Evolutionary conservation across 2,329 filamentous ascomycete species (phyloP).

Genomic region (Leptoxyphium fumago): DNA sequence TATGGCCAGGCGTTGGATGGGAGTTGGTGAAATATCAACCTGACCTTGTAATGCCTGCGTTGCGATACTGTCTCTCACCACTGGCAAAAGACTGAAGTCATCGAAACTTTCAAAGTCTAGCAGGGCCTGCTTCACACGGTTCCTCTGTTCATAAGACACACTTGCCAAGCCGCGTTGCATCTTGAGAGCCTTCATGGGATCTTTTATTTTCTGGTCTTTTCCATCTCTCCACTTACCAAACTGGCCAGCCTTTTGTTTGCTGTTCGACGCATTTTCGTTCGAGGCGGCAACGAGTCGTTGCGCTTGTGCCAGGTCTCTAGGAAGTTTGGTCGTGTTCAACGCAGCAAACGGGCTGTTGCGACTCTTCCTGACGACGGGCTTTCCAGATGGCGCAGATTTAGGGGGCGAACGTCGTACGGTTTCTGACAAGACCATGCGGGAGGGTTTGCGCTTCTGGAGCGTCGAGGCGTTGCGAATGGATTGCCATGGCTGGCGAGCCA

Average conservation of each 20-base stretch:
- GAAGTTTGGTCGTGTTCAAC: conserved; percentile 39
- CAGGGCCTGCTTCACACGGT: conserved; percentile 45
- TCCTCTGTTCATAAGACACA: conserved; percentile 58
- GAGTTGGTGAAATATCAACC: conserved; percentile 65
- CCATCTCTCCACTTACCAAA: conserved; percentile 12
- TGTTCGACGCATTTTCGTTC: conserved; percentile 23
- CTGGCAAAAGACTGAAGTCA: conserved; percentile 60
- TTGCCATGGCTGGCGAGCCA: conserved; percentile 19
- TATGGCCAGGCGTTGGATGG: conserved; percentile 79
- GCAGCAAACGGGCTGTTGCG: conserved; percentile 42
- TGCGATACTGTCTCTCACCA: conserved; percentile 54
- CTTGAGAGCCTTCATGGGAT: conserved; percentile 67
- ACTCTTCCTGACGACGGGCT: conserved; percentile 21
- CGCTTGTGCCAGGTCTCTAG: conserved; percentile 9
- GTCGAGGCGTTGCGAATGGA: conserved; percentile 26
- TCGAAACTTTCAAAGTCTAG: conserved; percentile 63
- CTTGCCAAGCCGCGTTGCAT: conserved; percentile 75
- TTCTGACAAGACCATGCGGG: conserved; percentile 37
- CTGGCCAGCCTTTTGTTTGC: neutral
- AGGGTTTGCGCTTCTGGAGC: conserved; percentile 28
- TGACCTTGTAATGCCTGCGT: conserved; percentile 62
- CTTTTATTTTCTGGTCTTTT: conserved; percentile 32
- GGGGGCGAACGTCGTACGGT: conserved; percentile 22
- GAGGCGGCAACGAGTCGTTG: conserved; percentile 23
- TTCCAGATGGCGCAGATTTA: conserved; percentile 18